Conservation (phyloP, 805 yeast species). For the Yarrowia porcina region DNA sequence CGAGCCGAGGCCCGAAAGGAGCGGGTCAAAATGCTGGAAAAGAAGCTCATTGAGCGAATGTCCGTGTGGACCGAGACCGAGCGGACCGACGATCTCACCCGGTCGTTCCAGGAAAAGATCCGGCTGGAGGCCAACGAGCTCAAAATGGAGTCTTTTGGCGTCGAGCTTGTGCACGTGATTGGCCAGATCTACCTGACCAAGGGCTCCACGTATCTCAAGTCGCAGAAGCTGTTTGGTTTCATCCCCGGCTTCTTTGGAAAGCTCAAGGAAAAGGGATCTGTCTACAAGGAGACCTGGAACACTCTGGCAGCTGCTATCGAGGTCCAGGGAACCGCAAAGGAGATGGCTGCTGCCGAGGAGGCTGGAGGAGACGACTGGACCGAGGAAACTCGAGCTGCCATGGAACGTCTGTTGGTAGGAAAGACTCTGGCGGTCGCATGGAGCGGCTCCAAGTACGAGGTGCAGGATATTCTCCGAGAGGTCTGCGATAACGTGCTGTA, state of each 20-base stretch:
- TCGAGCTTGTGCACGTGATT: conserved; percentile 74
- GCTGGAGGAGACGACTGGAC: conserved; percentile 52
- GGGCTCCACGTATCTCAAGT: conserved; percentile 67
- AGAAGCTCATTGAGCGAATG: conserved; percentile 55
- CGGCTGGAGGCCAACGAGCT: conserved; percentile 82
- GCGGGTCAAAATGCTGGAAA: conserved; percentile 58
- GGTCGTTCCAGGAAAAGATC: conserved; percentile 61
- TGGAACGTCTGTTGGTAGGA: conserved; percentile 80
- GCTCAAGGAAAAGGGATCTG: conserved; percentile 78
- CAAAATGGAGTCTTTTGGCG: conserved; percentile 93
- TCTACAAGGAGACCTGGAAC: conserved; percentile 77
- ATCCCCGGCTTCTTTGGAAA: conserved; percentile 78
- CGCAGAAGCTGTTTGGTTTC: conserved; percentile 74
- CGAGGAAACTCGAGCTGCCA: conserved; percentile 65
- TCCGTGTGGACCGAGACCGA: conserved; percentile 60
- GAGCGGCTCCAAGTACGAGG: conserved; percentile 89
- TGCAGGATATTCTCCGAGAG: conserved; percentile 71
- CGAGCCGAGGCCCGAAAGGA: conserved; percentile 63
- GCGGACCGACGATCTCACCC: conserved; percentile 57
- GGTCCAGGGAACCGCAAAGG: conserved; percentile 75
- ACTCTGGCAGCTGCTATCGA: conserved; percentile 82
- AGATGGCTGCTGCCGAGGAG: conserved; percentile 70
- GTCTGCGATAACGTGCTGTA: conserved; percentile 74
- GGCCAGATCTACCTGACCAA: conserved; percentile 75
- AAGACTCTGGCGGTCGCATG: conserved; percentile 91